Percentiles rank a stretch among this genome's conserved stretches.
These are phyloP conservation scores for Uronychia binucleata DNA, from an alignment of 73 alveolate genomes.

Conservation along the genomic window DNA sequence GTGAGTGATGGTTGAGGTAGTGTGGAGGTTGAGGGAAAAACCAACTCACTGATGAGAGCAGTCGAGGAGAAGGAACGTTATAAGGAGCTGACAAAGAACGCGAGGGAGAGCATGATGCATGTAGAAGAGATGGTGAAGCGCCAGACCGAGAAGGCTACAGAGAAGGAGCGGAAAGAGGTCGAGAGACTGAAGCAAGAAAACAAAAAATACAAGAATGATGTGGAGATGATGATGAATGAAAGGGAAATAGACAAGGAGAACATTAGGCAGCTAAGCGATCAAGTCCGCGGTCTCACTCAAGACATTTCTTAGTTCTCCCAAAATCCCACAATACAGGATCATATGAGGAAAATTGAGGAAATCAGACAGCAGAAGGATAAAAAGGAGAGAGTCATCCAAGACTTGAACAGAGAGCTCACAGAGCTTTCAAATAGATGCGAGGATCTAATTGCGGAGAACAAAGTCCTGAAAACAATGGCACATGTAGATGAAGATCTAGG, in stretches of 20 bases:
- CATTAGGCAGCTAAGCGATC: too few relatives aligned
- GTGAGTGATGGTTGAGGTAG: too few relatives aligned
- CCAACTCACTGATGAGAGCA: neutral
- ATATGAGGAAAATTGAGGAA: slow-evolving; percentile 64
- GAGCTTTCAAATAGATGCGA: slow-evolving; percentile 76
- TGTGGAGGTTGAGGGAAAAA: neutral
- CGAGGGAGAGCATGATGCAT: neutral
- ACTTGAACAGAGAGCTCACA: slow-evolving; percentile 42
- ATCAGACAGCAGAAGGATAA: slow-evolving; percentile 57
- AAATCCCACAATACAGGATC: too few relatives aligned
- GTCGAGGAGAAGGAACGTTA: neutral
- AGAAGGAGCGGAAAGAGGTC: slow-evolving; percentile 42
- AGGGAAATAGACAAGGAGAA: too few relatives aligned
- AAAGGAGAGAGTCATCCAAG: slow-evolving; percentile 52
- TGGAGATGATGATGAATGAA: too few relatives aligned
- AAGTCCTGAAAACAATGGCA: slow-evolving; percentile 92
- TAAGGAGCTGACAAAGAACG: neutral
- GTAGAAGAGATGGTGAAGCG: slow-evolving; percentile 6
- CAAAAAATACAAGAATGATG: slow-evolving; percentile 34
- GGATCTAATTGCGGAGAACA: slow-evolving; percentile 90
- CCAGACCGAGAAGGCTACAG: slow-evolving; percentile 26
- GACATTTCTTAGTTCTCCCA: too few relatives aligned
- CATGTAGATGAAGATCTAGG: slow-evolving; percentile 97
- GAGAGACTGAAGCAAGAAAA: slow-evolving; percentile 49
- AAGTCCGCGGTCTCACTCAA: too few relatives aligned